Evolutionary conservation across 352 stramenopile genomes (phyloP).

Genomic region (Phytophthora pluvialis): DNA sequence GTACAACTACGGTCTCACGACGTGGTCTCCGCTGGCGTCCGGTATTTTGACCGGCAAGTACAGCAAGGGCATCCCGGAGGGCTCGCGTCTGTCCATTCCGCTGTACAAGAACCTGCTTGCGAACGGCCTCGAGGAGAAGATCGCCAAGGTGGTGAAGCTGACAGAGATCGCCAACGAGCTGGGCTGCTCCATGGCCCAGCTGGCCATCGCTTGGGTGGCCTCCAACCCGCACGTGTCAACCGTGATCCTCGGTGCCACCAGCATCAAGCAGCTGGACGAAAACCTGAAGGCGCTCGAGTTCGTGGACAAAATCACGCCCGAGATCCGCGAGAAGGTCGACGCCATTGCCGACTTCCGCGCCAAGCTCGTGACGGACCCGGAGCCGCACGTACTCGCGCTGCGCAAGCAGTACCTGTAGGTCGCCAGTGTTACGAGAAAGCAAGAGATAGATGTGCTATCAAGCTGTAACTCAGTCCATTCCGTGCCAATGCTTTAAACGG

Average conservation of each 20-base stretch:
- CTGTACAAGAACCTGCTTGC: conserved; percentile 46
- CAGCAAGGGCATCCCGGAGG: conserved; percentile 57
- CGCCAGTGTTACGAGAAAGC: background rate
- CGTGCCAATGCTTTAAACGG: too few species aligned
- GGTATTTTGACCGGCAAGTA: conserved; percentile 81
- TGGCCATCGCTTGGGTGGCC: conserved; percentile 49
- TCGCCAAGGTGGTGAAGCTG: conserved; percentile 44
- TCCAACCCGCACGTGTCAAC: conserved; percentile 65
- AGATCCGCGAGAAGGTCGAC: conserved; percentile 61
- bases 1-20: conserved; percentile 78
- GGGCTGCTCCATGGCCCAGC: conserved; percentile 61
- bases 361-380: conserved; percentile 28
- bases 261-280: conserved; percentile 65
- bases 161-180: conserved; percentile 62
- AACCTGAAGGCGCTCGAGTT: conserved; percentile 62
- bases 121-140: conserved; percentile 49
- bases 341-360: conserved; percentile 52
- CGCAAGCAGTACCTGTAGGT: conserved; percentile 33
- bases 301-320: conserved; percentile 55
- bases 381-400: conserved; percentile 34
- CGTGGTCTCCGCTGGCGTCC: conserved; percentile 69
- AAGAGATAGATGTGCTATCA: conserved; percentile 7
- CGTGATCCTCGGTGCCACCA: conserved; percentile 67
- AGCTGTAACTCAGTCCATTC: conserved; percentile 1
- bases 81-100: conserved; percentile 55